Conservation (phyloP, 371 early-diverging fungal species). For the Mortierella sp. region DNA sequence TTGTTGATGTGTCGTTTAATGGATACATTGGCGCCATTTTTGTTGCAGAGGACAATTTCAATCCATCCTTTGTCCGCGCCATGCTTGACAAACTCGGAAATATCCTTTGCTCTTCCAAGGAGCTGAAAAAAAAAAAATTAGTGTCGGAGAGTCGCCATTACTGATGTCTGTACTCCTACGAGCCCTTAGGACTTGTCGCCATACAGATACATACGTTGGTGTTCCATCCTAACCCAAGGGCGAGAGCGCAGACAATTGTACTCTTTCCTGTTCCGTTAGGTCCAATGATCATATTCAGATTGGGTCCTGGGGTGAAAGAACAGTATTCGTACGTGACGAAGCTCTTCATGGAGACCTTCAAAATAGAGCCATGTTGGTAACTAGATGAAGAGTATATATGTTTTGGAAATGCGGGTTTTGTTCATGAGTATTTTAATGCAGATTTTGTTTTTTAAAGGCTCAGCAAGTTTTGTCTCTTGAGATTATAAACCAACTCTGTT, state of each 20-base stretch:
- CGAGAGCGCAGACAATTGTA: conserved; percentile 97
- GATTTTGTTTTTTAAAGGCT: background rate
- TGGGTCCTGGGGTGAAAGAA: conserved; percentile 90
- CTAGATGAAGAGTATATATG: conserved; percentile 35
- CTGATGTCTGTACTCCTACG: too few species aligned
- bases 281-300: conserved; percentile 97
- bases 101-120: conserved; percentile 89
- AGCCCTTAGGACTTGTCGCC: too few species aligned
- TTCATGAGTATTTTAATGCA: background rate
- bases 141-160: background rate
- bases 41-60: conserved; percentile 82
- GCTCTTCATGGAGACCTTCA: conserved; percentile 82
- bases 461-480: background rate
- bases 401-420: background rate
- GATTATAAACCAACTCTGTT: conserved; percentile 23
- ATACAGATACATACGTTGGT: conserved; percentile 69
- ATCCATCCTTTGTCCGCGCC: conserved; percentile 85
- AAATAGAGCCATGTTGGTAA: conserved; percentile 81
- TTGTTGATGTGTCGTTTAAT: conserved; percentile 80
- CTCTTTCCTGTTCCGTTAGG: conserved; percentile 99
- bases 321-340: conserved; percentile 95
- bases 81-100: conserved; percentile 93
- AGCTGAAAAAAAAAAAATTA: conserved; percentile 55
- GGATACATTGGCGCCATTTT: conserved; percentile 62
- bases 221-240: conserved; percentile 94